A percentile compares a stretch with the other conserved stretches of the same genome.
These are phyloP conservation scores for Cavenderia fasciculata DNA, from an alignment of 78 protist species.

Conservation along the genomic window DNA sequence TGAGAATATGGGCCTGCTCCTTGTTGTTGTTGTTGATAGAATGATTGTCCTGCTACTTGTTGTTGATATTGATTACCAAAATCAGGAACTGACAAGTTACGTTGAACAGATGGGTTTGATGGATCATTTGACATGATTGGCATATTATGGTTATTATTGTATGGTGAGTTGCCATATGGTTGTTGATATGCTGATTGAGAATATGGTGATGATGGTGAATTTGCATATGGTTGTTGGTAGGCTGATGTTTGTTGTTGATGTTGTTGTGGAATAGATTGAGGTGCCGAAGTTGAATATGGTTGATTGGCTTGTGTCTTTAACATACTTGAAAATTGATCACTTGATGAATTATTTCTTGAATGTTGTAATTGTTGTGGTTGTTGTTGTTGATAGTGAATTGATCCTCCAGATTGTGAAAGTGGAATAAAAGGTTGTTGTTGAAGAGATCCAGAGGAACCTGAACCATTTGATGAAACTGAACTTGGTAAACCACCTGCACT, in stretches of 20 bases:
- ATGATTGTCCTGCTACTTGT: neutral
- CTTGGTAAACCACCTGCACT: too few species aligned
- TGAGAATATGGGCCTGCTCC: neutral
- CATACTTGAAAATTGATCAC: too few species aligned
- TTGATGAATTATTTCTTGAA: too few species aligned
- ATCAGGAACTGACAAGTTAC: neutral
- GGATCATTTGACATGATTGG: neutral
- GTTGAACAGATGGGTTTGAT: neutral
- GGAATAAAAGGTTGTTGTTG: neutral
- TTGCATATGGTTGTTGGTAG: neutral
- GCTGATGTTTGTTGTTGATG: too few species aligned
- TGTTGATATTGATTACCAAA: neutral
- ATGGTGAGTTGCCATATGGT: neutral
- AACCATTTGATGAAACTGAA: too few species aligned
- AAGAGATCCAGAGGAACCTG: too few species aligned
- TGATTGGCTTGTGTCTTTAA: too few species aligned
- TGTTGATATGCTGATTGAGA: constrained; percentile 1
- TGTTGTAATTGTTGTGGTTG: too few species aligned
- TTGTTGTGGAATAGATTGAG: neutral
- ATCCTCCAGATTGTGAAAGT: neutral
- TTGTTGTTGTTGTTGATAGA: neutral
- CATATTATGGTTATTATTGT: neutral
- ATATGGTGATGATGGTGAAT: neutral
- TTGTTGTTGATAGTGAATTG: neutral
- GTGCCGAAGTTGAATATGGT: too few species aligned